phyloP scores from a whole-genome alignment of 1,139 yeast species.

The Candida smagusa region DNA sequence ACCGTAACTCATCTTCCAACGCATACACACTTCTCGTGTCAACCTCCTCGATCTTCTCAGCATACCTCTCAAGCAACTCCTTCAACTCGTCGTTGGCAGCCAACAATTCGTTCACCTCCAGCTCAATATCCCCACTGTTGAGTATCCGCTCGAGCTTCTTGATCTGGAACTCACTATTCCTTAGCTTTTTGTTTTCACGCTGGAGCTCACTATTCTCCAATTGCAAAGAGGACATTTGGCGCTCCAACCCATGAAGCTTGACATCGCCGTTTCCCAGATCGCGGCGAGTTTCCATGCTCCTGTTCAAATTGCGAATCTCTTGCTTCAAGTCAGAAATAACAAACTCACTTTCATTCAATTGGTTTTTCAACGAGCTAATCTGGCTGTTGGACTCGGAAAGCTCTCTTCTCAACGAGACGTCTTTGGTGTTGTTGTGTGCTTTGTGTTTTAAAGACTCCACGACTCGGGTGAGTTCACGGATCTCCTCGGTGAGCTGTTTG shows the following conservation, averaged over 20 bases:
- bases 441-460: conserved; percentile 5
- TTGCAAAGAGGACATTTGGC: not conserved
- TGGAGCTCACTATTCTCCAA: not conserved
- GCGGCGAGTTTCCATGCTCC: too few species aligned
- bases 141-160: conserved; percentile 8
- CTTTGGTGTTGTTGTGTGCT: not conserved
- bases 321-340: conserved; percentile 6
- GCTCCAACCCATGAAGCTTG: not conserved
- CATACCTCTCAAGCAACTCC: conserved; percentile 10
- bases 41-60: conserved; percentile 9
- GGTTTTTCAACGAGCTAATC: not conserved
- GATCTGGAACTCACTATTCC: conserved; percentile 4
- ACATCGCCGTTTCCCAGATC: too few species aligned
- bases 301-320: conserved; percentile 10
- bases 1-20: conserved; percentile 1
- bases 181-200: conserved; percentile 5
- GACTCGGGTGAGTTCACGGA: conserved; percentile 6
- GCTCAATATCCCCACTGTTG: conserved; percentile 10
- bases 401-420: not conserved
- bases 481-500: conserved; percentile 6
- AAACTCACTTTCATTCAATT: conserved; percentile 5
- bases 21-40: conserved; percentile 1
- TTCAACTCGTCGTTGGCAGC: conserved; percentile 13
- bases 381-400: not conserved
- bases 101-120: conserved; percentile 12